Conservation (phyloP, 306 rosid genomes). For the Carpinus viminea region DNA sequence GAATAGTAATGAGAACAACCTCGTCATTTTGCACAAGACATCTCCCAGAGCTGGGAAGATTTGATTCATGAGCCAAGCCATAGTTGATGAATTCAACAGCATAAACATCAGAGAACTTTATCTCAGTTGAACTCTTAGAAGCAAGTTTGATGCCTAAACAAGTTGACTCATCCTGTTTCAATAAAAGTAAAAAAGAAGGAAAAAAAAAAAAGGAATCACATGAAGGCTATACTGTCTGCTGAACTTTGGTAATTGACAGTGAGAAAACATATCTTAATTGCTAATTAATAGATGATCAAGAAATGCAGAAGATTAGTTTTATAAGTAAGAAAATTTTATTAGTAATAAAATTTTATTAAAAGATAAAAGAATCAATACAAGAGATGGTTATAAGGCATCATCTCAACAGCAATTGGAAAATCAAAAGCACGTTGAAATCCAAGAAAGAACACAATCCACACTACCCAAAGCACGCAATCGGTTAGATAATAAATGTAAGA, state of each 20-base stretch:
- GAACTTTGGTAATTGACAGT: slow-evolving; percentile 5
- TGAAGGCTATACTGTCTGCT: neutral
- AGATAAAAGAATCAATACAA: neutral
- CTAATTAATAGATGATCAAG: neutral
- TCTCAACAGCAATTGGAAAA: neutral
- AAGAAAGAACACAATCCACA: neutral
- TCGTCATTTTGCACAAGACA: slow-evolving; percentile 45
- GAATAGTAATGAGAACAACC: slow-evolving; percentile 51
- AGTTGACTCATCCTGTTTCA: slow-evolving; percentile 61
- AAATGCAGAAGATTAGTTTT: neutral
- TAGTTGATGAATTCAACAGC: slow-evolving; percentile 55
- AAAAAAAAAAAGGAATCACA: slow-evolving; percentile 14
- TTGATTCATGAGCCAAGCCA: slow-evolving; percentile 49
- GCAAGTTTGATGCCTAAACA: slow-evolving; percentile 62
- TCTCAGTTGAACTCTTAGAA: slow-evolving; percentile 48
- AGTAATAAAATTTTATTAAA: neutral
- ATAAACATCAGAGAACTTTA: slow-evolving; percentile 67
- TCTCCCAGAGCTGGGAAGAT: slow-evolving; percentile 40
- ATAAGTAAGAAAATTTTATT: neutral
- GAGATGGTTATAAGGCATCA: neutral
- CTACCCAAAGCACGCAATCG: neutral
- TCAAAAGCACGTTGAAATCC: neutral
- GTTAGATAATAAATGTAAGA: too few relatives aligned
- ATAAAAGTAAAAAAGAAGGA: slow-evolving; percentile 22
- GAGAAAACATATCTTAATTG: slow-evolving; percentile 5